phyloP scores from a whole-genome alignment of 2,329 filamentous ascomycete species.

The Trichoderma asperellum region DNA sequence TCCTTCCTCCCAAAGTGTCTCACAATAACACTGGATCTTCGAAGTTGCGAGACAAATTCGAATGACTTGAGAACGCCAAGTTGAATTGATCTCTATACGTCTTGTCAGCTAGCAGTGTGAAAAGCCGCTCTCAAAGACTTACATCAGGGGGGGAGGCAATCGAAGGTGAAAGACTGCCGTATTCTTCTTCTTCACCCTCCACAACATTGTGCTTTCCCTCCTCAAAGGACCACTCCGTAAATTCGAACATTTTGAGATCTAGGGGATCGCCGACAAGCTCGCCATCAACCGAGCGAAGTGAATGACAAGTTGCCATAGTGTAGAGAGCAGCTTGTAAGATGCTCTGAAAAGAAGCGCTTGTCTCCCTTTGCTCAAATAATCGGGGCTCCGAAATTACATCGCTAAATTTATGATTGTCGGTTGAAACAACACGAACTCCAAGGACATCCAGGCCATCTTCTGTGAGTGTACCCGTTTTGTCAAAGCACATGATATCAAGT shows the following conservation, averaged over 20 bases:
- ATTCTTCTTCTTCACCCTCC: slow-evolving; percentile 73
- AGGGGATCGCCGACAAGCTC: slow-evolving; percentile 92
- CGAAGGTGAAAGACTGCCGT: slow-evolving; percentile 78
- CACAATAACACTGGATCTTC: slow-evolving; percentile 90
- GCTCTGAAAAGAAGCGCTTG: slow-evolving; percentile 37
- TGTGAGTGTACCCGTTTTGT: slow-evolving; percentile 97
- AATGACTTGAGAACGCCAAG: slow-evolving; percentile 90
- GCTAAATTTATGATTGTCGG: slow-evolving; percentile 66
- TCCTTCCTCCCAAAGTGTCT: slow-evolving; percentile 83
- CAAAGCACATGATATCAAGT: slow-evolving; percentile 94
- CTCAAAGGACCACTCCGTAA: slow-evolving; percentile 89
- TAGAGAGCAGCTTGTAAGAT: slow-evolving; percentile 70
- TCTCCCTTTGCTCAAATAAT: slow-evolving; percentile 56
- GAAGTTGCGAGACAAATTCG: slow-evolving; percentile 91
- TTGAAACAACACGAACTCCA: slow-evolving; percentile 78
- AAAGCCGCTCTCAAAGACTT: slow-evolving; percentile 25
- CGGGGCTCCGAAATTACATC: slow-evolving; percentile 72
- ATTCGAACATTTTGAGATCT: slow-evolving; percentile 98
- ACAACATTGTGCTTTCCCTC: slow-evolving; percentile 75
- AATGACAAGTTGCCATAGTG: slow-evolving; percentile 97
- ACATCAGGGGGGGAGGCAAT: slow-evolving; percentile 77
- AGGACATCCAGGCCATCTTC: slow-evolving; percentile 95
- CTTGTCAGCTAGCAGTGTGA: not conserved
- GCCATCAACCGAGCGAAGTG: slow-evolving; percentile 80
- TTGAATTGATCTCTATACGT: slow-evolving; percentile 64